A percentile compares a stretch with the other conserved stretches of the same genome.
Conservation (phyloP, 495 filamentous ascomycete species). For the Durotheca rogersii region DNA sequence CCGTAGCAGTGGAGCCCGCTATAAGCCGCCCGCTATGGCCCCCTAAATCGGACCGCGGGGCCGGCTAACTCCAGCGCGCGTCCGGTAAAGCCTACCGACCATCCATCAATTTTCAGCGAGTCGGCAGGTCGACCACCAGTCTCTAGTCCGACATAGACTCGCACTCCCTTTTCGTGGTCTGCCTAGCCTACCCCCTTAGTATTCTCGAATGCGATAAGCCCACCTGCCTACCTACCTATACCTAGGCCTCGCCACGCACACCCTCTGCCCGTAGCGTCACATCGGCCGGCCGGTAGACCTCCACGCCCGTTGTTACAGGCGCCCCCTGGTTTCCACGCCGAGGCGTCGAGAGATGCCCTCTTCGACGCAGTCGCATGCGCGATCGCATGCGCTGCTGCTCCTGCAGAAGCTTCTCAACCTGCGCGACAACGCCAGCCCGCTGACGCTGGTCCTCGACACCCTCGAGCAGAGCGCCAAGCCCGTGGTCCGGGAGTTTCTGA, state of each 20-base stretch:
- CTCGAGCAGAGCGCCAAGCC: conserved; percentile 78
- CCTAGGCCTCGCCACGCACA: no score
- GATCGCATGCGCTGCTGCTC: conserved; percentile 83
- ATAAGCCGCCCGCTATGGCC: conserved; percentile 11
- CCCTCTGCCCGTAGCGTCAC: no score
- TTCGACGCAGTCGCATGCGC: conserved; percentile 62
- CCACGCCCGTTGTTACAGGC: no score
- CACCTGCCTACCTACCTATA: no score
- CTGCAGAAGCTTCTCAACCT: conserved; percentile 80
- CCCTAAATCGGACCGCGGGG: conserved; percentile 27
- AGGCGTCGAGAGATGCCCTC: conserved; percentile 44
- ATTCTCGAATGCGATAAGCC: no score
- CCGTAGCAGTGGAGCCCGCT: conserved; percentile 11
- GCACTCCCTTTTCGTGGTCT: no score
- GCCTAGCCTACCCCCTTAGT: no score
- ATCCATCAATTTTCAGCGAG: no score
- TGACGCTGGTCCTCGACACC: conserved; percentile 82
- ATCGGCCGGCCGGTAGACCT: no score
- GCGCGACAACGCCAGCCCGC: conserved; percentile 76
- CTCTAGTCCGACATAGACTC: no score
- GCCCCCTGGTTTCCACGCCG: not conserved
- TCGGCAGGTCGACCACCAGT: no score
- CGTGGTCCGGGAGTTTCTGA: conserved; percentile 70
- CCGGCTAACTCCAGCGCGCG: conserved; percentile 2
- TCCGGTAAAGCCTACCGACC: no score